A percentile compares a stretch with the other conserved stretches of the same genome.
Evolutionary conservation across 2,329 filamentous ascomycete species (phyloP).

Genomic region (Pseudocercospora fuligena): DNA sequence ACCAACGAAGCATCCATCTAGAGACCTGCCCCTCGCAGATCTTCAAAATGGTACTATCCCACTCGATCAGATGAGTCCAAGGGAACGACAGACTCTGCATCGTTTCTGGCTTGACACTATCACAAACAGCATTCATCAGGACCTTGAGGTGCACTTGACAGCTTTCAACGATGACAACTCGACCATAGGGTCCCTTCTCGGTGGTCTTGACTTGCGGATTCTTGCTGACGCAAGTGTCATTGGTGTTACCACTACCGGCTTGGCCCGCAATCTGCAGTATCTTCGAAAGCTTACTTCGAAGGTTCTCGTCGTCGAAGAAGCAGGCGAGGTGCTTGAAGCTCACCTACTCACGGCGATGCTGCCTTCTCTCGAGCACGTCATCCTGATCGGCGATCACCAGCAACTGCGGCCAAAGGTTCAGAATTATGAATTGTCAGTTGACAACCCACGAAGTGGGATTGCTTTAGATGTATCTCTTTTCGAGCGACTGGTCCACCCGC

Average conservation of each 20-base stretch:
- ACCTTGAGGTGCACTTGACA: constrained; percentile 20
- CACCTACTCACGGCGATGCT: constrained; percentile 65
- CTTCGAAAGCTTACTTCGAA: constrained; percentile 57
- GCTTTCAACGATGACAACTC: constrained; percentile 11
- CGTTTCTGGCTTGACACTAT: constrained; percentile 19
- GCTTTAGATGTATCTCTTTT: constrained; percentile 66
- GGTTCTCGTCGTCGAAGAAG: constrained; percentile 59
- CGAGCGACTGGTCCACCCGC: constrained; percentile 58
- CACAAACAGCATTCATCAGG: constrained; percentile 16
- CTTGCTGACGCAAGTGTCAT: constrained; percentile 56
- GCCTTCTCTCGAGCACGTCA: constrained; percentile 64
- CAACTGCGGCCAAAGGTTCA: constrained; percentile 65
- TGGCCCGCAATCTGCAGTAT: constrained; percentile 58
- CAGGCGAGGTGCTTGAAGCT: constrained; percentile 69
- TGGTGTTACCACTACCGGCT: constrained; percentile 64
- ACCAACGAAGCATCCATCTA: background rate
- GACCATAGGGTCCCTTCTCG: constrained; percentile 20
- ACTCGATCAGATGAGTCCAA: constrained; percentile 1
- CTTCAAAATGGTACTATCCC: background rate
- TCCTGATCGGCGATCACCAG: constrained; percentile 68
- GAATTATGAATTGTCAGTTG: constrained; percentile 60
- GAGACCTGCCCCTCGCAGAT: constrained; percentile 6
- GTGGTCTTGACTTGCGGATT: constrained; percentile 47
- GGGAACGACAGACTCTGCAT: constrained; percentile 21
- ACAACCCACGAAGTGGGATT: constrained; percentile 47